phyloP scores from a whole-genome alignment of 2,329 filamentous ascomycete species.

The Allantophomopsis lycopodina region DNA sequence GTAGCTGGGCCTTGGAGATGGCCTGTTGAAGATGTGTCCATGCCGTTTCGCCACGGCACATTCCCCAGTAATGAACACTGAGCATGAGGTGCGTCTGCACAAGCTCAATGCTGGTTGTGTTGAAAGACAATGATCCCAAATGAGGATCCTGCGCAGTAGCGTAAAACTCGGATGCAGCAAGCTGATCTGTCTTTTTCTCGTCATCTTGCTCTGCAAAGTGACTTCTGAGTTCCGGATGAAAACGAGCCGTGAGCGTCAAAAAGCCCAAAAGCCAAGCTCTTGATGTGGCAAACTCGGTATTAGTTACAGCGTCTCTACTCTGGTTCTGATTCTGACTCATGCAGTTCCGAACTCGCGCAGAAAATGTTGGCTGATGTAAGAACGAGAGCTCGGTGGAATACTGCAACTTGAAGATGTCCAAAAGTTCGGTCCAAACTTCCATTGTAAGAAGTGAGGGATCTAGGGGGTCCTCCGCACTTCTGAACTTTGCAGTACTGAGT shows the following conservation, averaged over 20 bases:
- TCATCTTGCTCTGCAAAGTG: conserved; percentile 18
- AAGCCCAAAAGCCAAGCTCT: conserved; percentile 39
- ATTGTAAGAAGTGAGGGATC: conserved; percentile 47
- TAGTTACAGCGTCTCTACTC: too few species aligned
- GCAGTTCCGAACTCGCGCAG: conserved; percentile 26
- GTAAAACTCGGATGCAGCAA: conserved; percentile 50
- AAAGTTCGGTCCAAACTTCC: conserved; percentile 54
- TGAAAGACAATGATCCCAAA: conserved; percentile 32
- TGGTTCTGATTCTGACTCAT: too few species aligned
- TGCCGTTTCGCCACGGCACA: conserved; percentile 43
- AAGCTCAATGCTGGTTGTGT: conserved; percentile 41
- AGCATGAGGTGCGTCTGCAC: conserved; percentile 60
- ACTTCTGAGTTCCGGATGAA: conserved; percentile 46
- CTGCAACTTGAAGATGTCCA: conserved; percentile 57
- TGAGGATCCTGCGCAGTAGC: conserved; percentile 41
- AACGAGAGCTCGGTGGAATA: conserved; percentile 63
- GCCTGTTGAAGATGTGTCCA: conserved; percentile 56
- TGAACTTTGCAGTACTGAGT: too few species aligned
- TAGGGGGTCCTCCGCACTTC: conserved; percentile 41
- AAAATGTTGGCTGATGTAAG: conserved; percentile 51
- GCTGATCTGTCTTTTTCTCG: conserved; percentile 25
- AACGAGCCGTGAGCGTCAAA: conserved; percentile 54
- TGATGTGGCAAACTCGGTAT: too few species aligned
- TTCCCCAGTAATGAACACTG: conserved; percentile 58
- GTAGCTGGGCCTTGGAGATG: conserved; percentile 42